Percentiles rank a stretch among this genome's conserved stretches.
Evolutionary conservation across 164 flowering plant species (phyloP).

Genomic region (Liriodendron chinense): DNA sequence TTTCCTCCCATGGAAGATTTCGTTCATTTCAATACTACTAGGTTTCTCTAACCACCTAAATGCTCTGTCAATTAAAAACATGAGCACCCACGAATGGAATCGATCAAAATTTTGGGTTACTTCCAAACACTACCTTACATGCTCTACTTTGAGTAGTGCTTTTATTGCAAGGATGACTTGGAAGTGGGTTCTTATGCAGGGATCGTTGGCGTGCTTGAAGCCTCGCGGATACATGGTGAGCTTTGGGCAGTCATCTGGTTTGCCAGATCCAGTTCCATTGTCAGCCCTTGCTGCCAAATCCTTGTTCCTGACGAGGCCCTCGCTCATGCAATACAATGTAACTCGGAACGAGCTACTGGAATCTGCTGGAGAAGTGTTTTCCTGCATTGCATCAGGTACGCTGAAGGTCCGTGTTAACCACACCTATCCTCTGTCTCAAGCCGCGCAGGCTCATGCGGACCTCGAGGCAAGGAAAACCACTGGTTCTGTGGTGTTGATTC

Average conservation of each 20-base stretch:
- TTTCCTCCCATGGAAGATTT: too few relatives aligned
- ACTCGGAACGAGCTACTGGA: slow-evolving; percentile 72
- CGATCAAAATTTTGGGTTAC: too few relatives aligned
- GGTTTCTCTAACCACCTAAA: background rate
- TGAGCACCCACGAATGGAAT: too few relatives aligned
- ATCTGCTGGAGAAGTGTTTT: slow-evolving; percentile 75
- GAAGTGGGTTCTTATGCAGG: slow-evolving; percentile 38
- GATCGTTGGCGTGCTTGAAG: slow-evolving; percentile 78
- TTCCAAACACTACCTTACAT: too few relatives aligned
- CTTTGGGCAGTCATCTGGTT: slow-evolving; percentile 88
- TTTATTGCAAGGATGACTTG: background rate
- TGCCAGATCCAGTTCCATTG: slow-evolving; percentile 74
- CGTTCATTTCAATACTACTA: too few relatives aligned
- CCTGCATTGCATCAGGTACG: slow-evolving; percentile 53
- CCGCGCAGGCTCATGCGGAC: slow-evolving; percentile 76
- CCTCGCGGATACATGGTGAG: slow-evolving; percentile 79
- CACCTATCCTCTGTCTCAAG: slow-evolving; percentile 77
- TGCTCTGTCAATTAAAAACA: background rate
- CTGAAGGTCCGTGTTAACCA: slow-evolving; percentile 71
- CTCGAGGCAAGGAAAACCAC: slow-evolving; percentile 72
- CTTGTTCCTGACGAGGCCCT: slow-evolving; percentile 81
- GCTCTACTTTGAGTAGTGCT: background rate
- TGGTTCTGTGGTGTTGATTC: slow-evolving; percentile 78
- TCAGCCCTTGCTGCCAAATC: slow-evolving; percentile 65
- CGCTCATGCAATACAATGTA: slow-evolving; percentile 55